Percentiles rank a stretch among this genome's conserved stretches.
Evolutionary conservation across 805 yeast genomes (phyloP).

Genomic region (Metschnikowia kunwiensis): DNA sequence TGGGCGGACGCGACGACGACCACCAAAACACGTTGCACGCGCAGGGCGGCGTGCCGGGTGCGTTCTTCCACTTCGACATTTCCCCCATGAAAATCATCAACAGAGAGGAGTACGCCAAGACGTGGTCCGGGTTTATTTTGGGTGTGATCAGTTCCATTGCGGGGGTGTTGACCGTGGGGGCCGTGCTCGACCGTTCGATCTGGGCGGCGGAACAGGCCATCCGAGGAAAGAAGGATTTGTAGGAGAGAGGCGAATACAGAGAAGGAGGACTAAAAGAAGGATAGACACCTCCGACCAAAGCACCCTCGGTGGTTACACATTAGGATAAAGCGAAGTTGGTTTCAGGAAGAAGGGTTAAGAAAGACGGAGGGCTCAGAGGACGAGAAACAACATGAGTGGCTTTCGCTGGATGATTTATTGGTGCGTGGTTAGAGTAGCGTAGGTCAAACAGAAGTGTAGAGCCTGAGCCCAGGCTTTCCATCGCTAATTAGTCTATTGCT

Average conservation of each 20-base stretch:
- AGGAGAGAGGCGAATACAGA: background rate
- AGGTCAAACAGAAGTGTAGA: too few relatives aligned
- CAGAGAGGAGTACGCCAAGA: constrained; percentile 65
- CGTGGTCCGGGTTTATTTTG: constrained; percentile 79
- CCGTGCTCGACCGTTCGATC: constrained; percentile 80
- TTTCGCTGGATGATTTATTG: too few relatives aligned
- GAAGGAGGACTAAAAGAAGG: background rate
- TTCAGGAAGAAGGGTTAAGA: too few relatives aligned
- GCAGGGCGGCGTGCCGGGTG: constrained; percentile 88
- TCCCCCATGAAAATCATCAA: constrained; percentile 90
- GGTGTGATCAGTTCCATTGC: constrained; percentile 88
- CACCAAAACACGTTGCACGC: constrained; percentile 83
- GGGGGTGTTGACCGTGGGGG: constrained; percentile 90
- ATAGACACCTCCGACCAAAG: too few relatives aligned
- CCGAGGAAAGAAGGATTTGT: constrained; percentile 59
- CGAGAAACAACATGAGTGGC: too few relatives aligned
- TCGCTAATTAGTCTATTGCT: too few relatives aligned
- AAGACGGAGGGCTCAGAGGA: too few relatives aligned
- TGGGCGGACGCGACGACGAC: constrained; percentile 87
- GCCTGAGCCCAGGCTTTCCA: too few relatives aligned
- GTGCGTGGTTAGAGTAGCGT: too few relatives aligned
- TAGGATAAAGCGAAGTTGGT: background rate
- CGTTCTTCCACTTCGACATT: constrained; percentile 84
- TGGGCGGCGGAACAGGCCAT: constrained; percentile 85
- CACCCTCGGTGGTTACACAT: background rate